Base-by-base conservation (phyloP, 345 rosid genomes). In the Litchi chinensis region DNA sequence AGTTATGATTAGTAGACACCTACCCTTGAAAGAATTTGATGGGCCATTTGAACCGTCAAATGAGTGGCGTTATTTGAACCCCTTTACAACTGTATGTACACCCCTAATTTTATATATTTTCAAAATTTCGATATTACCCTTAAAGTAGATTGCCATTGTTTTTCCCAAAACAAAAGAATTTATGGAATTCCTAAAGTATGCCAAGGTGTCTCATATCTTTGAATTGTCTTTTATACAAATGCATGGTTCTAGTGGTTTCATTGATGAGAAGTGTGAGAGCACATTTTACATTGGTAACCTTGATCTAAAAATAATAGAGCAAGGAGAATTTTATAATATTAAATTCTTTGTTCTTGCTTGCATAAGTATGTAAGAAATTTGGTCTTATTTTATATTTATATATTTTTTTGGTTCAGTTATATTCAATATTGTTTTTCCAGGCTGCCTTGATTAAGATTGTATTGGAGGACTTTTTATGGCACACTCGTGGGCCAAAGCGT, bases 301-400 rank as follows among this genome's bases (percentile, higher is more conserved):
- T 46, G 98, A 93, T 82, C 28, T 89, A 72, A 89, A 95, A 86
- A 89, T 95, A 87, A 93, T 94, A 32, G 98, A 95, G 97, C 91
- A 88, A 84, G 95, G 24, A 54, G 8, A 75, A 64, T 24, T 3
- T 72, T 75, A 37, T 13, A 7, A 77, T 64, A 21, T 76, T 62
- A 22, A 69, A 24, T 48, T 68, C 39, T 10, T 43, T 2, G 48
- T 54, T 72, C 26, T 72, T 64, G 18, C 3, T 46, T 28, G n/a
- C 41, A 15, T 15, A 60, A 22, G 54, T 24, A 57, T 50, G n/a
- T 44, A 44, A 16, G 46, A 56, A 44, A 4, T 43, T 43, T 60
- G 54, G 24, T 74, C 40, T 7, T 39, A 60, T 44, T 21, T 0
- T 32, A 32, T 32, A 32, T 32, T 32, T 32, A 0, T 28, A 0